Evolutionary conservation across 352 stramenopile species (phyloP).

Genomic region (Phytophthora pinifolia): DNA sequence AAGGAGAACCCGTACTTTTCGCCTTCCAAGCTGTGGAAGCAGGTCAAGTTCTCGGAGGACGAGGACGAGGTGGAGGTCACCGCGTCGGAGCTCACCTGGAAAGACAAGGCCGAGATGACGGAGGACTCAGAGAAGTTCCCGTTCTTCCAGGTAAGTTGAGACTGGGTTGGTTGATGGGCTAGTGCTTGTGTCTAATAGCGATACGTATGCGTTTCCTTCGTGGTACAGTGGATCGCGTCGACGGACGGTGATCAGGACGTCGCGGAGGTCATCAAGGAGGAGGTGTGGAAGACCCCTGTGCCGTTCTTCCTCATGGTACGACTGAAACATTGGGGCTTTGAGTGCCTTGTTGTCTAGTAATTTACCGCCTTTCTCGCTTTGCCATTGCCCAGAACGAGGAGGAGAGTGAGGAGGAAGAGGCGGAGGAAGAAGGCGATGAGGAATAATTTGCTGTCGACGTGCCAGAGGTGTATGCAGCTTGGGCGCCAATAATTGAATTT

Average conservation of each 20-base stretch:
- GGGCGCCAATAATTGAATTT: constrained; percentile 17
- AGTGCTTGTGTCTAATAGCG: constrained; percentile 1
- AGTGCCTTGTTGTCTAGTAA: neutral
- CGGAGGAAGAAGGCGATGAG: constrained; percentile 24
- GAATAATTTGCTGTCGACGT: constrained; percentile 4
- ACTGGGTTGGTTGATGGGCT: neutral
- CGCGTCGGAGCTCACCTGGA: constrained; percentile 57
- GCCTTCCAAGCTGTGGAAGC: constrained; percentile 60
- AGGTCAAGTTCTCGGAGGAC: constrained; percentile 72
- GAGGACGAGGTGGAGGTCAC: constrained; percentile 63
- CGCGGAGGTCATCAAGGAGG: constrained; percentile 80
- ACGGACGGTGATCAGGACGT: constrained; percentile 59
- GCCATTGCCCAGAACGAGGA: constrained; percentile 33
- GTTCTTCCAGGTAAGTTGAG: constrained; percentile 53
- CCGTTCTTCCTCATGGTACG: constrained; percentile 50
- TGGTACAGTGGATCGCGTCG: constrained; percentile 52
- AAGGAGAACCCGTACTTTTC: constrained; percentile 70
- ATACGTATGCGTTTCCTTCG: neutral
- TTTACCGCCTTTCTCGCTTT: constrained; percentile 5
- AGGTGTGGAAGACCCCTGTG: constrained; percentile 76
- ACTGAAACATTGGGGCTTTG: constrained; percentile 1
- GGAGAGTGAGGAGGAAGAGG: constrained; percentile 35
- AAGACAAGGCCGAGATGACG: constrained; percentile 55
- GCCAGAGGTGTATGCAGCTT: neutral
- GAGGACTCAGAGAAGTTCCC: constrained; percentile 41